A percentile compares a stretch with the other conserved stretches of the same genome.
These are phyloP conservation scores for Liquidambar formosana DNA, from an alignment of 164 flowering plant species.

Conservation along the genomic window DNA sequence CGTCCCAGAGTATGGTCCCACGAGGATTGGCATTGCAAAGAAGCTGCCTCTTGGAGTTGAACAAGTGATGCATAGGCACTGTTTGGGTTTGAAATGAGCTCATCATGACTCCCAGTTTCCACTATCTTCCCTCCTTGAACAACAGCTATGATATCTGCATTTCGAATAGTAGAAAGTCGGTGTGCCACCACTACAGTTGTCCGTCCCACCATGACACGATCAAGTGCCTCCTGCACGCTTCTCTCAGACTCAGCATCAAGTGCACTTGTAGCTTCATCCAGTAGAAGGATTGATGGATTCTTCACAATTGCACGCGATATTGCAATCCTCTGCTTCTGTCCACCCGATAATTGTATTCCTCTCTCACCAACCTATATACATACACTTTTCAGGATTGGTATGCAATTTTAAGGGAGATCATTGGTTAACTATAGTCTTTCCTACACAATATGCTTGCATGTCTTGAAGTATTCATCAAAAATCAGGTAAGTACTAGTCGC, in stretches of 20 bases:
- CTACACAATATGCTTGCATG: no score
- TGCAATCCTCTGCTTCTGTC: slow-evolving; percentile 95
- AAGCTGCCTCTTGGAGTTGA: slow-evolving; percentile 69
- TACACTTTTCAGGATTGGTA: not conserved
- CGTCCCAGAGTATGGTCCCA: slow-evolving; percentile 42
- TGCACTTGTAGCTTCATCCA: slow-evolving; percentile 97
- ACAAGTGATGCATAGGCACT: slow-evolving; percentile 81
- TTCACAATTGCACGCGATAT: slow-evolving; percentile 91
- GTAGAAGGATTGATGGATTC: slow-evolving; percentile 79
- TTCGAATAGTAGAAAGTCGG: slow-evolving; percentile 88
- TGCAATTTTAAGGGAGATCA: no score
- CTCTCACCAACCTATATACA: slow-evolving; percentile 93
- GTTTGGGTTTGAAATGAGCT: slow-evolving; percentile 65
- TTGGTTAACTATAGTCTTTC: no score
- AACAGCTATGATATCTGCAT: slow-evolving; percentile 88
- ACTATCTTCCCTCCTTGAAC: slow-evolving; percentile 78
- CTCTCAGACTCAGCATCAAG: slow-evolving; percentile 97
- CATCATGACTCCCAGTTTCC: slow-evolving; percentile 89
- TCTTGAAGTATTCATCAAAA: no score
- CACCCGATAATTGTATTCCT: slow-evolving; percentile 94
- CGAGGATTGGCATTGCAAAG: slow-evolving; percentile 44
- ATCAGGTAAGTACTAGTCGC: no score
- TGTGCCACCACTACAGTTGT: slow-evolving; percentile 94
- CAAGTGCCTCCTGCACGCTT: slow-evolving; percentile 95
- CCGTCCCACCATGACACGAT: slow-evolving; percentile 93